These are phyloP conservation scores for Thyridium curvatum DNA, from an alignment of 2,329 filamentous ascomycete genomes.

Conservation along the genomic window DNA sequence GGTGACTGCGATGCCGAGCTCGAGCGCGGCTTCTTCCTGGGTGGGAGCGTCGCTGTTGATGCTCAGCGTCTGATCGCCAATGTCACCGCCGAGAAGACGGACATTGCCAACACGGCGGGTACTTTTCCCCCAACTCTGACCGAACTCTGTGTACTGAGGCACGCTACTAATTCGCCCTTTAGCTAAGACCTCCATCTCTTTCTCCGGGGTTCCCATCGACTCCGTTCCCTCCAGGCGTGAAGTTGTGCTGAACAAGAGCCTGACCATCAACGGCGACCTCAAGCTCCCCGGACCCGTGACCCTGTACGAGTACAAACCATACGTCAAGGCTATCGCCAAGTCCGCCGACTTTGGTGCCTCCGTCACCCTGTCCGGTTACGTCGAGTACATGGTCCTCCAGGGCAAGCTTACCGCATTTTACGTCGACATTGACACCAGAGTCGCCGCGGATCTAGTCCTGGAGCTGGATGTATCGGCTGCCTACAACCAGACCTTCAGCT, in stretches of 20 bases:
- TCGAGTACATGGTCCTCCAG: slow-evolving; percentile 31
- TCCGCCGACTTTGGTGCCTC: slow-evolving; percentile 24
- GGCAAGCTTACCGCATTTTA: slow-evolving; percentile 26
- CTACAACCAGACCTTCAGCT: slow-evolving; percentile 25
- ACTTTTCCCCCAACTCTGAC: too few relatives aligned
- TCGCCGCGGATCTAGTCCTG: slow-evolving; percentile 27
- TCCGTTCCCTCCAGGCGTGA: neutral
- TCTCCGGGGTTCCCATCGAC: slow-evolving; percentile 1
- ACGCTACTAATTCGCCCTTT: neutral
- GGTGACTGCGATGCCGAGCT: slow-evolving; percentile 31
- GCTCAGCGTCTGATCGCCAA: slow-evolving; percentile 18
- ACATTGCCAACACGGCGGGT: slow-evolving; percentile 26
- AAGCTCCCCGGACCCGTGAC: slow-evolving; percentile 8
- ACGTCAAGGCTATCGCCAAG: slow-evolving; percentile 27
- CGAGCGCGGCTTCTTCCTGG: slow-evolving; percentile 31
- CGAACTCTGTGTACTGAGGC: too few relatives aligned
- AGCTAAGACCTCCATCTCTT: slow-evolving; percentile 7
- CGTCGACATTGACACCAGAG: slow-evolving; percentile 33
- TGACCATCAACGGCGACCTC: slow-evolving; percentile 28
- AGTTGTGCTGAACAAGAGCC: slow-evolving; percentile 33
- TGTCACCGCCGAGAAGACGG: slow-evolving; percentile 21
- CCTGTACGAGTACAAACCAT: slow-evolving; percentile 13
- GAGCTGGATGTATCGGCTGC: slow-evolving; percentile 24
- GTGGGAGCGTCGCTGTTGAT: slow-evolving; percentile 19
- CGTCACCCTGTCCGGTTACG: slow-evolving; percentile 32